Evolutionary conservation across 176 grass and related monocot genomes (phyloP).

Genomic region (Juncus inflexus): DNA sequence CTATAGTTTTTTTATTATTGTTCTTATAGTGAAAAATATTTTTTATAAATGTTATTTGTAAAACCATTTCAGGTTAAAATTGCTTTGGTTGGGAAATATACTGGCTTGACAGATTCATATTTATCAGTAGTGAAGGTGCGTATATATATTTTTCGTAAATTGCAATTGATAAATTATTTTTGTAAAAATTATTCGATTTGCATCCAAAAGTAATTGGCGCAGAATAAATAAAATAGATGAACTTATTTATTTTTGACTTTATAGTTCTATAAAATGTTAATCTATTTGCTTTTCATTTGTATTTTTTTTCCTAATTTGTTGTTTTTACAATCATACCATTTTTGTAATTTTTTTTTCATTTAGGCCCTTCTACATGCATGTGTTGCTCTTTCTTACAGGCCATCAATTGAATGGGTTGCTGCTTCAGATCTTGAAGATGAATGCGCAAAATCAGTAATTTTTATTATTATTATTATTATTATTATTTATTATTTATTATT

Average conservation of each 20-base stretch:
- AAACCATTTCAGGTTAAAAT: constrained; percentile 78
- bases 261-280: neutral
- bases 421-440: constrained; percentile 97
- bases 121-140: constrained; percentile 88
- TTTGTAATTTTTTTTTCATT: constrained; percentile 27
- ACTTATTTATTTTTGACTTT: neutral
- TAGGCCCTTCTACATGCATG: constrained; percentile 89
- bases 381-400: constrained; percentile 64
- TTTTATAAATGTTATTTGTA: constrained; percentile 18
- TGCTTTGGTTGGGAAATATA: constrained; percentile 99
- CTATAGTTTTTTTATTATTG: constrained; percentile 18
- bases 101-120: constrained; percentile 85
- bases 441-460: constrained; percentile 58
- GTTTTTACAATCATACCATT: constrained; percentile 22
- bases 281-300: neutral
- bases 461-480: constrained; percentile 6
- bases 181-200: too few species aligned
- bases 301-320: constrained; percentile 7
- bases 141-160: neutral
- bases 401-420: constrained; percentile 89
- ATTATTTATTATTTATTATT: neutral
- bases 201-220: too few species aligned
- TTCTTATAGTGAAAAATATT: neutral
- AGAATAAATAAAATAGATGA: neutral
- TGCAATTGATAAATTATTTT: too few species aligned